Evolutionary conservation across 257 asterid species (phyloP).

Genomic region (Nicotiana paniculata): DNA sequence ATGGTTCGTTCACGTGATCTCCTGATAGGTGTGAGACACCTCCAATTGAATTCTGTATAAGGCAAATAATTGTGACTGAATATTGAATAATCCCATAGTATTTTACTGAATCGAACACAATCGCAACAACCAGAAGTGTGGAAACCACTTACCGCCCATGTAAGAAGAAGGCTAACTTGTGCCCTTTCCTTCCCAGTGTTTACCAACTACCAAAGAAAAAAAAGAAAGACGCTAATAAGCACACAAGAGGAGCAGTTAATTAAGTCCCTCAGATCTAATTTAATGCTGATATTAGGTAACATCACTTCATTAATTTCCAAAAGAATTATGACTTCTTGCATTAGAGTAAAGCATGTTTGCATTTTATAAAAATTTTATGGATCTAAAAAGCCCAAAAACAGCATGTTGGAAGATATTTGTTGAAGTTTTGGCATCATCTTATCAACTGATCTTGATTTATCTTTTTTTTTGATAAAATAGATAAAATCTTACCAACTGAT

Average conservation of each 20-base stretch:
- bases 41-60: conserved; percentile 86
- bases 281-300: not conserved
- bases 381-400: not conserved
- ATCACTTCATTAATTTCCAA: not conserved
- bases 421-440: not conserved
- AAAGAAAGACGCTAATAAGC: not conserved
- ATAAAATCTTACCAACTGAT: not conserved
- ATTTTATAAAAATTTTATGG: not conserved
- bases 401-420: not conserved
- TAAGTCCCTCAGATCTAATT: not conserved
- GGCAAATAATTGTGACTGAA: conserved; percentile 17
- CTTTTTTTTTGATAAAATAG: too few relatives aligned
- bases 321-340: not conserved
- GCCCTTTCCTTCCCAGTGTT: conserved; percentile 99
- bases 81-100: not conserved
- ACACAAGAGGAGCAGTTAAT: conserved; percentile 13
- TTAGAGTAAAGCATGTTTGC: not conserved
- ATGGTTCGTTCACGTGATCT: conserved; percentile 94
- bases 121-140: not conserved
- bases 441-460: too few relatives aligned
- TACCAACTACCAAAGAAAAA: conserved; percentile 58
- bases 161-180: conserved; percentile 89
- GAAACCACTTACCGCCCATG: conserved; percentile 86
- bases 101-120: conserved; percentile 2
- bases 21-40: conserved; percentile 89